These are phyloP conservation scores for Citrus hindsii DNA, from an alignment of 345 rosid genomes.

Conservation along the genomic window DNA sequence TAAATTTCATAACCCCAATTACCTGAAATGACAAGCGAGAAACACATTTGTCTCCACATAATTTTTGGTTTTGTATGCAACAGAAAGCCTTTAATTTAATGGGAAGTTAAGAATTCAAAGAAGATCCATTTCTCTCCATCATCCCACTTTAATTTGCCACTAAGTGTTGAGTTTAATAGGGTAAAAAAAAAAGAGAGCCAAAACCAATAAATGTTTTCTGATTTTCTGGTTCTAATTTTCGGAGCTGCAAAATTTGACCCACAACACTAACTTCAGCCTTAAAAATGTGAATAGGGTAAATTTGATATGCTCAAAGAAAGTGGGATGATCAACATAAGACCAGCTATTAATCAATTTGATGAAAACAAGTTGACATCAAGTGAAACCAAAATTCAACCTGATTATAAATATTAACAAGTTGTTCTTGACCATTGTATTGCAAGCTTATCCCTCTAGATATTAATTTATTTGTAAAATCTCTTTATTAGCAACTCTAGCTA, in stretches of 20 bases:
- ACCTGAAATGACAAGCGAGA: background rate
- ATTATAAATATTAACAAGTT: background rate
- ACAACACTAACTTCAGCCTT: background rate
- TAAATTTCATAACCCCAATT: conserved; percentile 1
- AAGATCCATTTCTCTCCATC: conserved; percentile 11
- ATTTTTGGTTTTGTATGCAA: conserved; percentile 10
- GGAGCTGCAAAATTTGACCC: conserved; percentile 11
- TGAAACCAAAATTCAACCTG: too few species aligned
- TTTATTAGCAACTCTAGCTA: background rate
- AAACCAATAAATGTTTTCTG: background rate
- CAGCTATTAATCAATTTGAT: background rate
- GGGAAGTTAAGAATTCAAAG: conserved; percentile 22
- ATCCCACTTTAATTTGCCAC: background rate
- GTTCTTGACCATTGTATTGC: background rate
- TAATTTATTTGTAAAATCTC: background rate
- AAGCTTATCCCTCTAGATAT: background rate
- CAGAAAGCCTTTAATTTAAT: conserved; percentile 16
- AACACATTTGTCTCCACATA: conserved; percentile 19
- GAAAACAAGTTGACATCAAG: too few species aligned
- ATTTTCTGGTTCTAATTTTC: background rate
- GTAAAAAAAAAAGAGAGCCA: background rate
- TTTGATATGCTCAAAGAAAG: conserved; percentile 9
- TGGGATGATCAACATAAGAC: background rate
- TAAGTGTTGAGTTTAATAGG: background rate
- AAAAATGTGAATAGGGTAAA: background rate